Conservation (phyloP, 352 stramenopile genomes). For the Globisporangium ultimum region DNA sequence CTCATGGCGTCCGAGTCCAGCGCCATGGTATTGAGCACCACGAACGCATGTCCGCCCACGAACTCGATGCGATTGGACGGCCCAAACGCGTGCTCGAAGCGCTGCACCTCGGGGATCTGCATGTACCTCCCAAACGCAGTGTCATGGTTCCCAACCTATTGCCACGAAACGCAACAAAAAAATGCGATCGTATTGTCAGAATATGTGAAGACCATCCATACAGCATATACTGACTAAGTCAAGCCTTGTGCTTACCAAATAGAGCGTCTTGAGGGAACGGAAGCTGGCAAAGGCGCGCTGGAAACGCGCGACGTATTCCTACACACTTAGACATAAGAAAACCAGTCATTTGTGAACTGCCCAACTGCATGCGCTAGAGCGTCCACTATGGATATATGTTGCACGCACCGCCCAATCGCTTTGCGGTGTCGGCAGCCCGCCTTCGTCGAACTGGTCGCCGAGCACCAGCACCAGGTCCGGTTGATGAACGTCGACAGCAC, state of each 20-base stretch:
- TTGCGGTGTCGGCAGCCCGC: constrained; percentile 41
- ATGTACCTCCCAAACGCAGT: constrained; percentile 59
- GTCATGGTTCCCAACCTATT: constrained; percentile 75
- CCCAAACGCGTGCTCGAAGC: constrained; percentile 62
- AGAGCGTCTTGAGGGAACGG: constrained; percentile 42
- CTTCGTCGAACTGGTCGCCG: constrained; percentile 77
- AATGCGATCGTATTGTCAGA: background rate
- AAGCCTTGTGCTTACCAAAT: constrained; percentile 26
- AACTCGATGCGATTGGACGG: constrained; percentile 47
- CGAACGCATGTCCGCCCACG: constrained; percentile 48
- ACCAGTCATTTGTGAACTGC: background rate
- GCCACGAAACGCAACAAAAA: background rate
- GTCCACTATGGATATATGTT: background rate
- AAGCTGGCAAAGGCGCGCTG: constrained; percentile 35
- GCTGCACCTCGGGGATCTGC: constrained; percentile 30
- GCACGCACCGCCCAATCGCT: constrained; percentile 42
- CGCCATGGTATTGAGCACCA: constrained; percentile 79
- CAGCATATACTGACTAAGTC: background rate
- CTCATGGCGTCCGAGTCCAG: constrained; percentile 55
- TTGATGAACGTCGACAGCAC: constrained; percentile 42
- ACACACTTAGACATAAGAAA: background rate
- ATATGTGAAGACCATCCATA: background rate
- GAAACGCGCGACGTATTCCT: constrained; percentile 59
- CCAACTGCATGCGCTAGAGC: background rate
- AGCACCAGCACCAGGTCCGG: constrained; percentile 62